phyloP scores from a whole-genome alignment of 768 basidiomycete genomes.

The Naganishia vaughanmartiniae region DNA sequence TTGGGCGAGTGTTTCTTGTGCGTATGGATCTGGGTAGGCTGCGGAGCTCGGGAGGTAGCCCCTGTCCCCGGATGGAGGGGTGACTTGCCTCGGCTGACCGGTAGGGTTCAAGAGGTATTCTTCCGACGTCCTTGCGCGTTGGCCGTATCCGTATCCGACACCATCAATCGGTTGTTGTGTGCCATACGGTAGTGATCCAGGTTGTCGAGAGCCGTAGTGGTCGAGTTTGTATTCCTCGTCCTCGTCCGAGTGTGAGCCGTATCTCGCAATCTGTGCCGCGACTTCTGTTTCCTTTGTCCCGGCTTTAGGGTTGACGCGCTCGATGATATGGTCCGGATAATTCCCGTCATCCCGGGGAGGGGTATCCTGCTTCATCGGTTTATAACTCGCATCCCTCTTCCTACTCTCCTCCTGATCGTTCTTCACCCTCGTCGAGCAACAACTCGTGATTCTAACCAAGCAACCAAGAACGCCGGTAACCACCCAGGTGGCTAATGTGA shows the following conservation, averaged over 20 bases:
- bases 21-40: constrained; percentile 18
- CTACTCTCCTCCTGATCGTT: constrained; percentile 19
- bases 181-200: neutral
- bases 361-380: constrained; percentile 16
- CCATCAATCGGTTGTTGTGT: constrained; percentile 5
- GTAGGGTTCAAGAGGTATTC: constrained; percentile 6
- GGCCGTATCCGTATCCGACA: constrained; percentile 19
- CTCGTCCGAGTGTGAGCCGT: neutral
- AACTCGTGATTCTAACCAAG: constrained; percentile 77
- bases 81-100: neutral
- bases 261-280: neutral
- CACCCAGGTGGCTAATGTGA: constrained; percentile 48
- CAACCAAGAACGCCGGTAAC: constrained; percentile 69
- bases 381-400: constrained; percentile 10
- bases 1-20: neutral
- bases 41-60: constrained; percentile 16
- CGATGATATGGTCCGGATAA: too few relatives aligned
- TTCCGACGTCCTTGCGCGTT: neutral
- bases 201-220: neutral
- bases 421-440: constrained; percentile 58
- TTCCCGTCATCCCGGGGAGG: neutral
- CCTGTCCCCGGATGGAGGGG: neutral
- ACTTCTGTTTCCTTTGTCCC: neutral
- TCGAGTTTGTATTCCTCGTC: constrained; percentile 7
- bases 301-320: neutral